Percentiles rank a stretch among this genome's conserved stretches.
Evolutionary conservation across 345 rosid genomes (phyloP).

Genomic region (Gossypioides kirkii): DNA sequence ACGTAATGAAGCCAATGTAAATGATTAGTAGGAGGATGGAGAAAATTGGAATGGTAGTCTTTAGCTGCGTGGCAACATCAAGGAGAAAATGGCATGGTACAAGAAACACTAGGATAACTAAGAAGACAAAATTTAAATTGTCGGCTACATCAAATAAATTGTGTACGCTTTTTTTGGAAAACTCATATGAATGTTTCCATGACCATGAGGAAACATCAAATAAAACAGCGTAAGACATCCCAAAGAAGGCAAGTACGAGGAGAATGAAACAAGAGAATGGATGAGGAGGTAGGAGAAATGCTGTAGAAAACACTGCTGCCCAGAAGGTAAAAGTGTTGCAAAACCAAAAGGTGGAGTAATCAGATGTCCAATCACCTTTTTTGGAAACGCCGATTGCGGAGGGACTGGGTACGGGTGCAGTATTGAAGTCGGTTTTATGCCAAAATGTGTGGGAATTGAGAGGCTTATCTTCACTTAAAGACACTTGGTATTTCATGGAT

Average conservation of each 20-base stretch:
- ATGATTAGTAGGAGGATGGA: accelerated
- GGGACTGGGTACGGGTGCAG: no score
- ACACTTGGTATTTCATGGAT: no score
- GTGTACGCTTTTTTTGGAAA: accelerated
- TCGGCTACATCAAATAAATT: accelerated
- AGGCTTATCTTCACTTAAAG: no score
- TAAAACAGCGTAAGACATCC: neutral
- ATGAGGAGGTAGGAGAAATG: neutral
- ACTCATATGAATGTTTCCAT: neutral
- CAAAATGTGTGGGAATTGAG: no score
- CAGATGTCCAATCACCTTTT: no score
- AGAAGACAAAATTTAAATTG: neutral
- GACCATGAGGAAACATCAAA: neutral
- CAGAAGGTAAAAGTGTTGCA: neutral
- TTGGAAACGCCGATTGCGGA: no score
- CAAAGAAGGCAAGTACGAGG: accelerated
- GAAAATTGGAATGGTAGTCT: no score
- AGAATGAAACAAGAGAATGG: no score
- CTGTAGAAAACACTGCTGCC: neutral
- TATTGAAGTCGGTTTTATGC: no score
- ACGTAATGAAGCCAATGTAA: accelerated
- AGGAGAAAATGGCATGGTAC: no score
- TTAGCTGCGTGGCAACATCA: no score
- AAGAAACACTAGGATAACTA: no score
- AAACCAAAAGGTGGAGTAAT: neutral